A percentile compares a stretch with the other conserved stretches of the same genome.
Evolutionary conservation across 441 rosid genomes (phyloP).

Genomic region (Eugenia klotzschiana): DNA sequence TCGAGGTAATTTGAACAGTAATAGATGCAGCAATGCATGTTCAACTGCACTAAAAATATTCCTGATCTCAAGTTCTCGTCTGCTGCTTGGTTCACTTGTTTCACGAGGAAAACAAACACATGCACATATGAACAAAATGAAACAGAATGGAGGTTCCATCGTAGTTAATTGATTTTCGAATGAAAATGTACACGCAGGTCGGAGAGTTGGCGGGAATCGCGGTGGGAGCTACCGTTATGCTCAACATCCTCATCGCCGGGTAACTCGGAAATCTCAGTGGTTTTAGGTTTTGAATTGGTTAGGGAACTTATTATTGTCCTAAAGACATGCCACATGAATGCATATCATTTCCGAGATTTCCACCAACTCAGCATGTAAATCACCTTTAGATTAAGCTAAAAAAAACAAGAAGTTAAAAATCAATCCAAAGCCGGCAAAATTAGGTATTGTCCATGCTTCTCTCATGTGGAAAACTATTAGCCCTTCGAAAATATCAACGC

Average conservation of each 20-base stretch:
- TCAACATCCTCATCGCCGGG: slow-evolving; percentile 86
- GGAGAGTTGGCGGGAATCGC: slow-evolving; percentile 91
- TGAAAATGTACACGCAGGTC: slow-evolving; percentile 27
- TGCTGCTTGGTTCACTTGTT: background rate
- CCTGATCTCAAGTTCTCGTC: background rate
- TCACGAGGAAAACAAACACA: background rate
- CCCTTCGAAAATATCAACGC: background rate
- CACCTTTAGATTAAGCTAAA: background rate
- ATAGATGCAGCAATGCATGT: background rate
- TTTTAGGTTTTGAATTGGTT: background rate
- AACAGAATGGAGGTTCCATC: background rate
- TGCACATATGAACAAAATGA: background rate
- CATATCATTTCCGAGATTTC: background rate
- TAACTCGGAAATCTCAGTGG: slow-evolving; percentile 1
- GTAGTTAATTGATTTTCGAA: background rate
- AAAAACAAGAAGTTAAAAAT: background rate
- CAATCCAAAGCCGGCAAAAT: background rate
- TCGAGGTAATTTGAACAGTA: background rate
- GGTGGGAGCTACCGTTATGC: slow-evolving; percentile 90
- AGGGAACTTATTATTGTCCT: background rate
- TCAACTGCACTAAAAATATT: background rate
- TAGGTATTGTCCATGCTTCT: background rate
- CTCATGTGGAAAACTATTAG: background rate
- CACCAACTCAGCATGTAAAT: background rate
- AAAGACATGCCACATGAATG: background rate